Base-by-base conservation (phyloP, 768 basidiomycete genomes). In the Favolaschia claudopus region DNA sequence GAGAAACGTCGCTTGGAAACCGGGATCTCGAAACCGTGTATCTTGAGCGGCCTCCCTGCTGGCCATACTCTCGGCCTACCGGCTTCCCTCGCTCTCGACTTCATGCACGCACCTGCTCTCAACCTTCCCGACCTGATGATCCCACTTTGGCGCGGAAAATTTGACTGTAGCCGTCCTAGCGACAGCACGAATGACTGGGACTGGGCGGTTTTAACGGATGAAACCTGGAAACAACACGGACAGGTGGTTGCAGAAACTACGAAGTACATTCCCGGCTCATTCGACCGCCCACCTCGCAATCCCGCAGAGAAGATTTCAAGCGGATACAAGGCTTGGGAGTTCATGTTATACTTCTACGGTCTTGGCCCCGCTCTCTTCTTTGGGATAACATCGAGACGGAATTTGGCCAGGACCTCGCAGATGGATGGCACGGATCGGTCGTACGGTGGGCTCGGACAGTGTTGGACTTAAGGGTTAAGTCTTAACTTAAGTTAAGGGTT, bases 81-180 rank as follows among this genome's bases (percentile, higher is more conserved):
- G 0, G n/a, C 49, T 0, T 67, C 52, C 19, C 73, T 70, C 54
- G 54, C 55, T 1, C 56, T 64, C 0, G 73, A 78, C 45, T n/a
- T 69, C 8, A 78, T 78, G 73, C 72, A 75, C 39, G 53, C 66
- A 2, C 20, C 58, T 4, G 43, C 48, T 1, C 50, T 69, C 4
- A 77, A 76, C 33, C 4, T 73, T 0, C 37, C 53, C 0, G 68
- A 74, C 5, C 67, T 70, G 5, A 27, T 70, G 14, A 45, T 70
- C 19, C 28, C 43, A 2, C 65, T 73, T 3, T 72, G 70, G 68
- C 55, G 53, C 7, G 65, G 65, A 0, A 66, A 53, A 1, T 31
- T 75, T 1, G 55, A 66, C 1, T 69, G 68, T n/a, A n/a, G n/a
- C n/a, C n/a, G n/a, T n/a, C n/a, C n/a, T n/a, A n/a, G n/a, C n/a